phyloP scores from a whole-genome alignment of 2,329 filamentous ascomycete genomes.

The Fusarium dimerum region DNA sequence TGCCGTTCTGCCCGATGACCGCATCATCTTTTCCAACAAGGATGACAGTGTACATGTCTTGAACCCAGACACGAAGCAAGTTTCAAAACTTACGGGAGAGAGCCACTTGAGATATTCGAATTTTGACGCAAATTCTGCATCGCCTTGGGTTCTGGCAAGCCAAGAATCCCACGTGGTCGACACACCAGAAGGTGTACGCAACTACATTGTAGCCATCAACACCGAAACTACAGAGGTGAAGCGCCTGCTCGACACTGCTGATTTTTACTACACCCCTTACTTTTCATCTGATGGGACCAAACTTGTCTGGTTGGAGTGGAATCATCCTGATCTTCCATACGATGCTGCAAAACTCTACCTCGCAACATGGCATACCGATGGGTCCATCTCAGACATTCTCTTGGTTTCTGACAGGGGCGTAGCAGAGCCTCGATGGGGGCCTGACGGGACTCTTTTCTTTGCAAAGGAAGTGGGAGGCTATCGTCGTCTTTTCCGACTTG shows the following conservation, averaged over 20 bases:
- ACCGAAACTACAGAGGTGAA: conserved; percentile 41
- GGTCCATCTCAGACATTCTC: conserved; percentile 31
- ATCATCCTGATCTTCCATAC: conserved; percentile 55
- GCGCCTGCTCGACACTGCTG: conserved; percentile 44
- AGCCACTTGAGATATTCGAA: conserved; percentile 45
- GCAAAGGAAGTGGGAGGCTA: conserved; percentile 47
- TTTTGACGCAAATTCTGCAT: conserved; percentile 43
- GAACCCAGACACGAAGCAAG: conserved; percentile 37
- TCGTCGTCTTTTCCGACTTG: conserved; percentile 48
- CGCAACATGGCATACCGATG: conserved; percentile 42
- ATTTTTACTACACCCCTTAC: conserved; percentile 54
- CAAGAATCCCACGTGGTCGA: conserved; percentile 50
- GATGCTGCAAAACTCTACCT: conserved; percentile 45
- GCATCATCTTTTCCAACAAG: conserved; percentile 49
- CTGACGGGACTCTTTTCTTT: conserved; percentile 50
- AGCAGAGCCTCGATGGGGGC: conserved; percentile 52
- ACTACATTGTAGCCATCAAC: conserved; percentile 44
- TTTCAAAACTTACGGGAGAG: conserved; percentile 34
- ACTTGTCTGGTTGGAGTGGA: conserved; percentile 56
- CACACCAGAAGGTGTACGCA: conserved; percentile 34
- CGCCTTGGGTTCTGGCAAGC: conserved; percentile 50
- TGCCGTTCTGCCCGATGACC: conserved; percentile 38
- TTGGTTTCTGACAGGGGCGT: conserved; percentile 48
- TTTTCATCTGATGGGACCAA: conserved; percentile 48
- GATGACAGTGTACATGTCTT: conserved; percentile 46